A percentile compares a stretch with the other conserved stretches of the same genome.
These are phyloP conservation scores for Acanthamoeba culbertsoni DNA, from an alignment of 208 protist species.

Conservation along the genomic window DNA sequence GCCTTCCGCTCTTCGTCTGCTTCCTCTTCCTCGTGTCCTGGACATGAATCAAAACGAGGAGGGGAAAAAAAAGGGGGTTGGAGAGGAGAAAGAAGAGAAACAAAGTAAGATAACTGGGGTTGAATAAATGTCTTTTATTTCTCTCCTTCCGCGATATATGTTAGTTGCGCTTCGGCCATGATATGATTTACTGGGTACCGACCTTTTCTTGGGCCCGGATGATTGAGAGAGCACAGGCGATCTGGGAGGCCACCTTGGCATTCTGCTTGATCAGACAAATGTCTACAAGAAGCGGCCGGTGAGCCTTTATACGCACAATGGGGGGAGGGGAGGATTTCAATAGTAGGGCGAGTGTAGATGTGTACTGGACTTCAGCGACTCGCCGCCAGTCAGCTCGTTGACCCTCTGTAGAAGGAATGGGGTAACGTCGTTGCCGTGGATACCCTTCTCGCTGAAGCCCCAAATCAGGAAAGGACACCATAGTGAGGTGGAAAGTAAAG, in stretches of 20 bases:
- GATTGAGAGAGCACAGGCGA: not conserved
- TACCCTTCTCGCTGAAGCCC: constrained; percentile 5
- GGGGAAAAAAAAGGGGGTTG: too few species aligned
- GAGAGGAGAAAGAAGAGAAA: not conserved
- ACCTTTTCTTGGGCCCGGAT: not conserved
- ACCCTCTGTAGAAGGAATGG: constrained; percentile 86
- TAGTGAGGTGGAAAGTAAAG: not conserved
- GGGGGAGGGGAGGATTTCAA: not conserved
- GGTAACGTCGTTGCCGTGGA: constrained; percentile 85
- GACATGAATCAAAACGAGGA: not conserved
- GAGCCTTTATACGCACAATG: too few species aligned
- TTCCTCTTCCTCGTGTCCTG: not conserved
- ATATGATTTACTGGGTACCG: constrained; percentile 7
- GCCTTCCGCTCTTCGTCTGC: not conserved
- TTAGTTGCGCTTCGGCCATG: too few species aligned
- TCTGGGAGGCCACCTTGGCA: constrained; percentile 39
- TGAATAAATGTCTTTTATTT: too few species aligned
- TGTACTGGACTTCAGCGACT: constrained; percentile 76
- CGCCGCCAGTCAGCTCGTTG: constrained; percentile 81
- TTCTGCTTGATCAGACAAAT: constrained; percentile 60
- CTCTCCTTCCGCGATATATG: too few species aligned
- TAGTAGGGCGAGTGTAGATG: too few species aligned
- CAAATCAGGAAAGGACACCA: not conserved
- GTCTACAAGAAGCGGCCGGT: too few species aligned
- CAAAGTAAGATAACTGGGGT: too few species aligned